These are phyloP conservation scores for Brassica napus DNA, from an alignment of 345 rosid genomes.

Conservation along the genomic window DNA sequence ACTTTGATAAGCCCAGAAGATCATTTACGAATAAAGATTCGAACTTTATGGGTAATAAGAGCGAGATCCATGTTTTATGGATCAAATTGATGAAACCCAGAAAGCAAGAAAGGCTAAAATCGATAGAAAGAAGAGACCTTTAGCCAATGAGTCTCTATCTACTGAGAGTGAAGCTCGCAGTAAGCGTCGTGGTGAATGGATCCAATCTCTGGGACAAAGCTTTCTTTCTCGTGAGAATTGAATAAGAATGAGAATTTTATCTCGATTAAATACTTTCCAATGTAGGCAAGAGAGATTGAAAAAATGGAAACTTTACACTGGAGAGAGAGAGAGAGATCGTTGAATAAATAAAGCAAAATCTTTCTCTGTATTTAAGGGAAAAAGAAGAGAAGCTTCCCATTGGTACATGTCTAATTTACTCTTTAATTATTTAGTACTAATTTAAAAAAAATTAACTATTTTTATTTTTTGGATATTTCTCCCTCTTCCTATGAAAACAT, in stretches of 20 bases:
- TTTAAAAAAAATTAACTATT: too few species aligned
- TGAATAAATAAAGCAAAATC: not conserved
- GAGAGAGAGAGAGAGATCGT: not conserved
- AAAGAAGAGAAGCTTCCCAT: not conserved
- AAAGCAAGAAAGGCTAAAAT: not conserved
- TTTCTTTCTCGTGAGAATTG: not conserved
- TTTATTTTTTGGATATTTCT: too few species aligned
- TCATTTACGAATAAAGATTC: not conserved
- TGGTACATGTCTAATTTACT: slow-evolving; percentile 1
- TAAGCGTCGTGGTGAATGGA: not conserved
- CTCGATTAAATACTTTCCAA: not conserved
- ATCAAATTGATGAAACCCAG: not conserved
- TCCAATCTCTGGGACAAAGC: not conserved
- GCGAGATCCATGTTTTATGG: not conserved
- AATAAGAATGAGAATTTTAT: not conserved
- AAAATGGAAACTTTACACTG: not conserved
- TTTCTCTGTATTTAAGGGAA: not conserved
- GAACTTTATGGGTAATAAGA: not conserved
- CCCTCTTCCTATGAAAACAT: not conserved
- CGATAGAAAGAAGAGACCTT: not conserved
- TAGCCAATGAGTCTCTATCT: not conserved
- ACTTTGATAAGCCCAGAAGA: not conserved
- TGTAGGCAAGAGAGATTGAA: not conserved
- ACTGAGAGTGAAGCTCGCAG: not conserved
- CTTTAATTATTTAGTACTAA: not conserved